Conservation (phyloP, 768 basidiomycete species). For the Naematelia encephala region DNA sequence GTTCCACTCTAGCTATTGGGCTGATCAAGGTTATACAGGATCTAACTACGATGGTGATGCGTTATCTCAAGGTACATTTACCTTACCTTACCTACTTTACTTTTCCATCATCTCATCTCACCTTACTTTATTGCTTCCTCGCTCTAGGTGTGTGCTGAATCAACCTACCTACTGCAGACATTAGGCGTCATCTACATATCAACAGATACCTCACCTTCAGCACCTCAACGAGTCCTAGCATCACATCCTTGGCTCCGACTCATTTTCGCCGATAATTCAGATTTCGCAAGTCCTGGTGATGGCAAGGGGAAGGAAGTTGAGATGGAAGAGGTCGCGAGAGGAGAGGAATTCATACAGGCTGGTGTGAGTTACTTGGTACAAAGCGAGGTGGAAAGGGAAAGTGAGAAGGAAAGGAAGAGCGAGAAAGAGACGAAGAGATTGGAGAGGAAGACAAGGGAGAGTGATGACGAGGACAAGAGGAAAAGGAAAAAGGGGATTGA, state of each 20-base stretch:
- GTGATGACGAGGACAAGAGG: constrained; percentile 1
- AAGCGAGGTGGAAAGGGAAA: too few species aligned
- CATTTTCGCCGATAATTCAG: constrained; percentile 46
- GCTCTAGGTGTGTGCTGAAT: not conserved
- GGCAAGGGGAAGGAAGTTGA: constrained; percentile 20
- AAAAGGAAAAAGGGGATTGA: not conserved
- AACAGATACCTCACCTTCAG: constrained; percentile 32
- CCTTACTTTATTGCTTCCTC: not conserved
- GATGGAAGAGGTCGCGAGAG: constrained; percentile 41
- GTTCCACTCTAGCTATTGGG: too few species aligned
- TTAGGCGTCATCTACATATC: constrained; percentile 46
- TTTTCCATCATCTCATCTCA: not conserved
- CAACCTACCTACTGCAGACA: constrained; percentile 4
- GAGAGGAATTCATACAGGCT: constrained; percentile 47
- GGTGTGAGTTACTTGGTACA: constrained; percentile 25
- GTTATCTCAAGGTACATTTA: constrained; percentile 25
- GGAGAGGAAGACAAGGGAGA: not conserved
- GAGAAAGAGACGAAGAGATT: not conserved
- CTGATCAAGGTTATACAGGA: constrained; percentile 19
- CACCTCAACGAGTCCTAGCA: constrained; percentile 20
- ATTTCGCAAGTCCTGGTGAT: constrained; percentile 43
- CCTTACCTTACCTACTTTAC: not conserved
- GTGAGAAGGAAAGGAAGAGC: too few species aligned
- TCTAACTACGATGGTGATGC: constrained; percentile 26
- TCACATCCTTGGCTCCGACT: constrained; percentile 44